A percentile compares a stretch with the other conserved stretches of the same genome.
Evolutionary conservation across 2,329 filamentous ascomycete genomes (phyloP).

Genomic region (Chaetothyriales sp.): DNA sequence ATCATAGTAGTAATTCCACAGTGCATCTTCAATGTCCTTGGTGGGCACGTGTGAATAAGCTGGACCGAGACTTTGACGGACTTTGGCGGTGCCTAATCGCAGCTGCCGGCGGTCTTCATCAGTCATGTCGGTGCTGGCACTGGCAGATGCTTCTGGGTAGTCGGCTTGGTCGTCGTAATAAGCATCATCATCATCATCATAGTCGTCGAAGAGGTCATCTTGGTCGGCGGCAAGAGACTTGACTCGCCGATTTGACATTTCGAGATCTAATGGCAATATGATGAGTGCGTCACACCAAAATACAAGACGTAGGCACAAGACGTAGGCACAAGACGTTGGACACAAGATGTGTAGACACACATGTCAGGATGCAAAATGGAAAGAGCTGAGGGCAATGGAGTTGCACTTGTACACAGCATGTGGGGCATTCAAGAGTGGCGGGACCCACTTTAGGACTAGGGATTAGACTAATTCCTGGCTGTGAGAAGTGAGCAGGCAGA

Average conservation of each 20-base stretch:
- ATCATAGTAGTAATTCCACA: constrained; percentile 97
- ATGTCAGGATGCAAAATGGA: no score
- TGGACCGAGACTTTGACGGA: constrained; percentile 51
- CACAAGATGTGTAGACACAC: no score
- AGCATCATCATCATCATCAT: constrained; percentile 29
- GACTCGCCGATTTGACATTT: constrained; percentile 34
- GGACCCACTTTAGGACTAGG: no score
- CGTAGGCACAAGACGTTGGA: no score
- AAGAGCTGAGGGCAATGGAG: no score
- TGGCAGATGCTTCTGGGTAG: constrained; percentile 9
- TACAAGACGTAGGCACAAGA: neutral
- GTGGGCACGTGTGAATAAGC: constrained; percentile 47
- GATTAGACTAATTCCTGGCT: no score
- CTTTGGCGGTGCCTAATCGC: constrained; percentile 51
- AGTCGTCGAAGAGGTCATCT: constrained; percentile 28
- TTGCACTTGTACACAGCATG: no score
- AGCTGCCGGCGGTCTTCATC: constrained; percentile 42
- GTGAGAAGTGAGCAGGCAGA: no score
- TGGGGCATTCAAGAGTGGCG: no score
- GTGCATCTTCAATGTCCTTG: constrained; percentile 68
- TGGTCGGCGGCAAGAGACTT: constrained; percentile 32
- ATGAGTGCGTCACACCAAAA: neutral
- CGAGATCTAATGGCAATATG: neutral
- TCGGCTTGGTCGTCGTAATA: constrained; percentile 23
- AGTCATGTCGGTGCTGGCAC: constrained; percentile 21